phyloP scores from a whole-genome alignment of 2,329 filamentous ascomycete genomes.

The Neoascochyta sp. region DNA sequence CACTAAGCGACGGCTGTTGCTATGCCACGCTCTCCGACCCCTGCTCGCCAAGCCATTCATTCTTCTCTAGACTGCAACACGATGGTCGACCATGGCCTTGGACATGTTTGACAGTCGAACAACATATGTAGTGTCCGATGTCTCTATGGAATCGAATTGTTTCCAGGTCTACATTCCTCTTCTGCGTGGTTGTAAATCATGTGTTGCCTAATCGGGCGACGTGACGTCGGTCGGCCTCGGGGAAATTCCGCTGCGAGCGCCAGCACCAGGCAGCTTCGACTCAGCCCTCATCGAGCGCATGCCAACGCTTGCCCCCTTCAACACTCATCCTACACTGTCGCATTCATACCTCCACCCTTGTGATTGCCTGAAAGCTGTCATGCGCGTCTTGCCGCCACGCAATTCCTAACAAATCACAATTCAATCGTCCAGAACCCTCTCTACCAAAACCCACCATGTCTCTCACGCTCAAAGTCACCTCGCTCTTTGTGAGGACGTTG shows the following conservation, averaged over 20 bases:
- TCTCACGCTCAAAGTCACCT: slow-evolving; percentile 63
- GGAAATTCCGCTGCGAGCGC: slow-evolving; percentile 13
- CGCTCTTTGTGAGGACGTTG: slow-evolving; percentile 60
- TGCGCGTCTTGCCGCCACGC: no score
- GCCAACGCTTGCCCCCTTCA: slow-evolving; percentile 1
- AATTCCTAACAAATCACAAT: slow-evolving; percentile 10
- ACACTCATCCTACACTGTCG: slow-evolving; percentile 1
- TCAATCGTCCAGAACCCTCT: slow-evolving; percentile 5
- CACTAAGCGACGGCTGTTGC: slow-evolving; percentile 2
- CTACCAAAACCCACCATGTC: slow-evolving; percentile 48
- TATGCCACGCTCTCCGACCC: slow-evolving; percentile 5
- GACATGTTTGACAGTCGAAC: no score
- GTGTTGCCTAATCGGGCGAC: no score
- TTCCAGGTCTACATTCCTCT: no score
- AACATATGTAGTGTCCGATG: no score
- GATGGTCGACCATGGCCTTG: no score
- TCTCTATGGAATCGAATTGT: no score
- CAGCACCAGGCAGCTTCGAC: slow-evolving; percentile 20
- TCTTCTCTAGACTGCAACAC: no score
- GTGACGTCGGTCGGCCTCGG: slow-evolving; percentile 18
- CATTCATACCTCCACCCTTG: no score
- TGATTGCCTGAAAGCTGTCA: no score
- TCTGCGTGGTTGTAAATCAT: no score
- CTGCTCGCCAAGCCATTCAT: slow-evolving; percentile 6
- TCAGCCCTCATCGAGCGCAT: slow-evolving; percentile 7